Conservation (phyloP, 148 eudicot species). For the Camellia sinensis region DNA sequence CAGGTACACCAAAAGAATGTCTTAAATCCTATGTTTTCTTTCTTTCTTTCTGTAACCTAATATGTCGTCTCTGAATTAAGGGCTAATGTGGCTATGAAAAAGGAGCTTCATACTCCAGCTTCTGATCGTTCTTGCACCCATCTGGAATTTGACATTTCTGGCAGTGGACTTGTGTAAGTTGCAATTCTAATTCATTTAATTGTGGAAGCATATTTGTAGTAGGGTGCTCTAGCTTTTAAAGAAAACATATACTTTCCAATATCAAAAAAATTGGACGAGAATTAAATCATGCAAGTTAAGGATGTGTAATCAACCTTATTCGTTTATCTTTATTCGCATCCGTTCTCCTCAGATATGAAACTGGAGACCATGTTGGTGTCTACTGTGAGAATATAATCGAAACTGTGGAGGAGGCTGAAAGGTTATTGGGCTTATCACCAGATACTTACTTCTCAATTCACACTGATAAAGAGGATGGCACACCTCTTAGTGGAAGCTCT, state of each 20-base stretch:
- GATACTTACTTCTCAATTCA: slow-evolving; percentile 76
- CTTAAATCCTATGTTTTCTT: background rate
- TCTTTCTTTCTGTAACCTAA: slow-evolving; percentile 19
- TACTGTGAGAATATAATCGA: slow-evolving; percentile 77
- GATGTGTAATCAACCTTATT: background rate
- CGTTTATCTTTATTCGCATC: background rate
- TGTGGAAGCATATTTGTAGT: background rate
- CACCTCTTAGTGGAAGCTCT: slow-evolving; percentile 58
- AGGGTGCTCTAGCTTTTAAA: background rate
- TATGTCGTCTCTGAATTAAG: slow-evolving; percentile 27
- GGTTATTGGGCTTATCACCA: slow-evolving; percentile 54
- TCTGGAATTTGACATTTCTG: slow-evolving; percentile 83
- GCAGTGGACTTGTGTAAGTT: slow-evolving; percentile 80
- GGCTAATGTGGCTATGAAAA: slow-evolving; percentile 79
- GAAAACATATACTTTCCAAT: background rate
- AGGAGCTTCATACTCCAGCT: slow-evolving; percentile 78
- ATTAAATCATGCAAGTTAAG: too few relatives aligned
- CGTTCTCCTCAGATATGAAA: slow-evolving; percentile 66
- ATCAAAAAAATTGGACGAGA: too few relatives aligned
- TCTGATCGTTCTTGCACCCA: slow-evolving; percentile 98
- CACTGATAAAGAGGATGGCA: slow-evolving; percentile 83
- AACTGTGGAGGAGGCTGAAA: slow-evolving; percentile 79
- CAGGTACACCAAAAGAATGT: slow-evolving; percentile 43
- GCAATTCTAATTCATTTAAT: background rate
- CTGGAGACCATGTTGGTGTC: slow-evolving; percentile 99